Conservation (phyloP, 225 moss, liverwort and hornwort species). For the Polytrichum commune region DNA sequence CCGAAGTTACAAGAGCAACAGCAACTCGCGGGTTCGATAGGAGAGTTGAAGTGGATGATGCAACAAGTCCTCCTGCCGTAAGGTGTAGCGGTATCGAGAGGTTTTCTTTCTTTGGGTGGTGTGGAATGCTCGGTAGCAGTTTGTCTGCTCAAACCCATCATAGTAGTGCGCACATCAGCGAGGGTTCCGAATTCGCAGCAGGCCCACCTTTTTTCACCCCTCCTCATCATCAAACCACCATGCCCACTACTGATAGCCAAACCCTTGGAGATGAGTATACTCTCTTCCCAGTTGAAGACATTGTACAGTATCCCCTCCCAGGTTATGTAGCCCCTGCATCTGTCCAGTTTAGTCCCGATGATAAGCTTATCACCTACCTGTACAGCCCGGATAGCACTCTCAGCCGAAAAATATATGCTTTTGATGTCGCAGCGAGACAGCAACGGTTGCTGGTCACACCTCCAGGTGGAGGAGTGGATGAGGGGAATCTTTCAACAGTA, state of each 20-base stretch:
- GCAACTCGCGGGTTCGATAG: conserved; percentile 21
- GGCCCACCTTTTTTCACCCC: conserved; percentile 28
- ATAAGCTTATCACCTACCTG: conserved; percentile 86
- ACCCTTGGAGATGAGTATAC: conserved; percentile 88
- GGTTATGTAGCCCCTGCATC: conserved; percentile 98
- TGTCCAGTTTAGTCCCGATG: conserved; percentile 96
- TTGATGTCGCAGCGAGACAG: conserved; percentile 71
- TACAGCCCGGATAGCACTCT: conserved; percentile 98
- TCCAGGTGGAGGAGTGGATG: conserved; percentile 95
- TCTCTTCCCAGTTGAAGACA: conserved; percentile 95
- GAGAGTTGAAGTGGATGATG: conserved; percentile 22
- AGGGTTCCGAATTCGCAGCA: conserved; percentile 44
- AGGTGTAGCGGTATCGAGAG: conserved; percentile 44
- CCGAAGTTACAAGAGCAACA: conserved; percentile 39
- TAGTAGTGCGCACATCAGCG: conserved; percentile 28
- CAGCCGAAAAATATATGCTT: conserved; percentile 96
- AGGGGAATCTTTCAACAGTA: conserved; percentile 87
- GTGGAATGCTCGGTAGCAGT: conserved; percentile 94
- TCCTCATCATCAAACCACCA: conserved; percentile 51
- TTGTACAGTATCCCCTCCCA: conserved; percentile 96
- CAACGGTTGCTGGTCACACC: conserved; percentile 88
- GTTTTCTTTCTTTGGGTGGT: conserved; percentile 79
- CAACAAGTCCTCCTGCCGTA: conserved; percentile 21
- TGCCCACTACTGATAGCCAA: conserved; percentile 97
- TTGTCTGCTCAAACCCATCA: conserved; percentile 65